Percentiles rank a stretch among this genome's conserved stretches.
Conservation (phyloP, 345 rosid species). For the Ceriops zippeliana region DNA sequence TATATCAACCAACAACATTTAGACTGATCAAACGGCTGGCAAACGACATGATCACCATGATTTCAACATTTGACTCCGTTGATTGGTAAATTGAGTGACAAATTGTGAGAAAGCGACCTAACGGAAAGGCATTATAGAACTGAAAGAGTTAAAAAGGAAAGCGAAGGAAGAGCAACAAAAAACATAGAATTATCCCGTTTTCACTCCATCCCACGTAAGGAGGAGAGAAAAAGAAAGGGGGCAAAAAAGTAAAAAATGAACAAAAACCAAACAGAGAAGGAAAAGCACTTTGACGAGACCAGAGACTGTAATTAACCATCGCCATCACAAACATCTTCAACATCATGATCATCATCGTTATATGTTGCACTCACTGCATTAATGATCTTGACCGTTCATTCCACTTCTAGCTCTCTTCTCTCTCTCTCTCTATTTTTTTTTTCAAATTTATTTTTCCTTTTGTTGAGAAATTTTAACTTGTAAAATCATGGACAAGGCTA, state of each 20-base stretch:
- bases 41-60: too few species aligned
- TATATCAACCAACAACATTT: neutral
- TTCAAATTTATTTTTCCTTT: neutral
- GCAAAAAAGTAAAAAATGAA: neutral
- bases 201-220: slow-evolving; percentile 37
- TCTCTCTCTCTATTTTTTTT: neutral
- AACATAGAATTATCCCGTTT: slow-evolving; percentile 28
- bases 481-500: slow-evolving; percentile 81
- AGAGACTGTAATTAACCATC: slow-evolving; percentile 11
- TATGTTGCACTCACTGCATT: slow-evolving; percentile 21
- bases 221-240: slow-evolving; percentile 7
- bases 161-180: slow-evolving; percentile 19
- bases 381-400: slow-evolving; percentile 34
- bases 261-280: slow-evolving; percentile 6
- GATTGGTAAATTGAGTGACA: neutral
- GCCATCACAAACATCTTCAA: slow-evolving; percentile 24
- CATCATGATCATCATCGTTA: slow-evolving; percentile 21
- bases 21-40: neutral
- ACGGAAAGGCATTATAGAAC: slow-evolving; percentile 10
- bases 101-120: slow-evolving; percentile 2
- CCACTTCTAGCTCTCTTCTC: neutral
- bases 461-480: slow-evolving; percentile 36
- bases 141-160: neutral
- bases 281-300: slow-evolving; percentile 14
- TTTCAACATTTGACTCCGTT: too few species aligned